Base-by-base conservation (phyloP, 139 green algal species). In the Chlorella sorokiniana region DNA sequence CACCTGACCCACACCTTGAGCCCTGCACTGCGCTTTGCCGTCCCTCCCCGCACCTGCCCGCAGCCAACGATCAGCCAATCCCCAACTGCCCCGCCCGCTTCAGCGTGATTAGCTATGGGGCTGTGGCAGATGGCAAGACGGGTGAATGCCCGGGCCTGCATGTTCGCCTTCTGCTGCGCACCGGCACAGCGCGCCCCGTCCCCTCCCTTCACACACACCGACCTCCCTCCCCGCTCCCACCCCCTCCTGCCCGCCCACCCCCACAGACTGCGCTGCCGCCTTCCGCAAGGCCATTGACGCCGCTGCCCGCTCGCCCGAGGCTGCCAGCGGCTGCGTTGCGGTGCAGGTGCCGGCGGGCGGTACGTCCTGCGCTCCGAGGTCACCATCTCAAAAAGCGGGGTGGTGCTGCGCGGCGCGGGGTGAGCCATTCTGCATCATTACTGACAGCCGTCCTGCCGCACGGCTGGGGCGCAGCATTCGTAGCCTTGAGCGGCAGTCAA, bases 281-380 rank as follows among this genome's bases (percentile, higher is more conserved):
- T 79, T 79, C 73, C 73, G 69, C 29, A 69, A 69, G 38, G 73
- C 73, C 1, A 79, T 79, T 33, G 54, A 79, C 11, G 73, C 73
- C 7, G 73, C 73, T 0, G n/a, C 70, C 16, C 14, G 18, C 10
- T 42, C 59, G 1, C 31, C 73, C 25, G 23, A 20, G 31, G 7
- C 20, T 2, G 25, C 52, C 27, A 41, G n/a, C 1, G 73, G 73
- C n/a, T n/a, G n/a, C 37, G 54, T 69, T 0, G 59, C 73, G 2
- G 73, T 79, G 22, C 48, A 35, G 20, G 59, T 79, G 37, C 54
- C 72, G 22, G 23, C 72, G 73, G 73, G 20, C 25, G 37, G 27
- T 79, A 52, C 14, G 22, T 51, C 10, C 51, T 79, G 6, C 29
- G 29, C 31, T 31, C 29, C 3, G 27, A 69, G 31, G 51, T 79